Evolutionary conservation across 768 basidiomycete species (phyloP), one percentile per base, ranked within the genome.

Genomic region (Amylocystis lapponica): DNA sequence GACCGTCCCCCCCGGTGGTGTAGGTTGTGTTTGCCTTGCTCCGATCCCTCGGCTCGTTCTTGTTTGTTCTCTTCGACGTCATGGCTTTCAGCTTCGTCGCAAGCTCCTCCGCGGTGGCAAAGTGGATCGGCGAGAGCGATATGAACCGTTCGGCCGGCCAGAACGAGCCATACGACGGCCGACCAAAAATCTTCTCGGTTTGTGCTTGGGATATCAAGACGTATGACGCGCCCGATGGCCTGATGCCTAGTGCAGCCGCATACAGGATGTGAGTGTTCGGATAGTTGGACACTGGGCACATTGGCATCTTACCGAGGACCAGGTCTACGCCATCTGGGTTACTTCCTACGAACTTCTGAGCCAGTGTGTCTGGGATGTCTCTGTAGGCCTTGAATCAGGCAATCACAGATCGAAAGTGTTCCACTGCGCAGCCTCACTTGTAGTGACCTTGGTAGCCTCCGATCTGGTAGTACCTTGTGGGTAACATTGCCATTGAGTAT

Each of bases 51-150:
- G 42, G 45, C 25, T 11, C 2, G 10, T 42, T 48, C 51, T 50
- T 55, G 22, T 47, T 55, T 8, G 35, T 20, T 21, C 23, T 40
- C 38, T 37, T 46, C 37, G 48, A 50, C 20, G 36, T 42, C 13
- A 48, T 42, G 31, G 14, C 30, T 7, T 42, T 20, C 2, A 57
- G 36, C 50, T 57, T 57, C 41, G 36, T 35, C 1, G 39, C 45
- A 22, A 60, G 32, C 12, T 50, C 47, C 12, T 21, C 25, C 16
- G 32, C 39, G 3, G 32, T 46, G 12, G 42, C 45, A 35, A 57
- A 57, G 20, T 53, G 39, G 16, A 60, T 45, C 4, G 56, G 56
- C 14, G 59, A 60, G 14, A 58, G 43, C 27, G 56, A 57, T 21
- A 49, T 29, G 39, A 53, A 57, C 1, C 47, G 37, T n/a, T 31